Evolutionary conservation across 108 stramenopile genomes (phyloP), one percentile per base, ranked within the genome.

Genomic region (Skeletonema marinoi): DNA sequence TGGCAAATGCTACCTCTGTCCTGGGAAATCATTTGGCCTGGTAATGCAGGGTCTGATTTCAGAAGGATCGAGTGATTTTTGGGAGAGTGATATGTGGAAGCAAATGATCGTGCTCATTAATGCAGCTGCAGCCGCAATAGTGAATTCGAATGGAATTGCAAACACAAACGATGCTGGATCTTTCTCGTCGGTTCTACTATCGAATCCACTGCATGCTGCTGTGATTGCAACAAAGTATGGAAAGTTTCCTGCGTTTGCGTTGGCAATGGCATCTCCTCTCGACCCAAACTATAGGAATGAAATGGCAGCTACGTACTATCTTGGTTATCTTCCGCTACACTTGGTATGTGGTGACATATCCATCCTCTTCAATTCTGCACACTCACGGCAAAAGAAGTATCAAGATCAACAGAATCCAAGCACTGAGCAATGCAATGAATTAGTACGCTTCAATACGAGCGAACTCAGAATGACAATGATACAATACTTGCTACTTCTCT

Each of bases 271-370:
- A 51, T 19, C 50, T 51, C 50, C 50, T 51, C 50, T 51, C 17
- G 50, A 51, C 19, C 14, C 36, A 13, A 19, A 39, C 16, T 73
- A 19, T 50, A 42, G 8, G 38, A 72, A 73, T 61, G 51, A 69
- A 51, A 73, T 51, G 50, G 19, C 50, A 51, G 17, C 50, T n/a
- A 19, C 50, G 50, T 51, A 51, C 58, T 71, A 32, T 19, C 48
- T 39, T 59, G 78, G 72, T 30, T 50, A 73, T 63, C 68, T 73
- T 67, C 78, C 78, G 3, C 78, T 80, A 10, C 78, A 80, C 54
- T 68, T 50, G 78, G 72, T 67, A 13, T 79, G 78, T 48, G 59
- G 68, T 9, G 60, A 73, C 51, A 63, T 60, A 19, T 39, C 50
- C 12, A 4, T 13, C 25, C 48, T 64, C 3, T 11, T 66, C 25